phyloP scores from a whole-genome alignment of 108 stramenopile species.

The Cylindrotheca closterium region DNA sequence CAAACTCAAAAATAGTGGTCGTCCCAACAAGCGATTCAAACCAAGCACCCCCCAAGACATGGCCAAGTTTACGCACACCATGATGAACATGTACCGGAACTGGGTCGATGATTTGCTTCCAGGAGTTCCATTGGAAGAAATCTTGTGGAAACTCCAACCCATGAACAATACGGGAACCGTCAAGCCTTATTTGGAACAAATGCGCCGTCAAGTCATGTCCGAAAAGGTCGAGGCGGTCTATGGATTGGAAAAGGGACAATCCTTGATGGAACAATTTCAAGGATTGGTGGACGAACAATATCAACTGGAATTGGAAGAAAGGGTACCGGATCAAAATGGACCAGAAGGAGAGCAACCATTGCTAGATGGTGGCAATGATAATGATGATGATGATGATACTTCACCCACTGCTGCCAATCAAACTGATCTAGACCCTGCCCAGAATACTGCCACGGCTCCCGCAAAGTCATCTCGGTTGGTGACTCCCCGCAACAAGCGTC shows the following conservation, averaged over 20 bases:
- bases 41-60: conserved; percentile 36
- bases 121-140: conserved; percentile 57
- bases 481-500: neutral
- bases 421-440: neutral
- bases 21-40: conserved; percentile 23
- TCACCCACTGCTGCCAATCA: neutral
- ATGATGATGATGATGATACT: conserved; percentile 1
- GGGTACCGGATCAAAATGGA: neutral
- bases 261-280: conserved; percentile 61
- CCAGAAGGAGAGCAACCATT: neutral
- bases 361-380: neutral
- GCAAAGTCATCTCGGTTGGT: neutral
- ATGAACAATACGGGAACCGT: conserved; percentile 51
- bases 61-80: conserved; percentile 26
- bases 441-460: neutral
- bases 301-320: neutral
- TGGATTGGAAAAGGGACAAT: conserved; percentile 52
- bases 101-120: conserved; percentile 56
- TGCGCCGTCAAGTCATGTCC: conserved; percentile 62
- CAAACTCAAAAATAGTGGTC: conserved; percentile 22
- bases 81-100: conserved; percentile 50
- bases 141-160: conserved; percentile 49
- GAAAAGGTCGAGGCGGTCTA: conserved; percentile 59
- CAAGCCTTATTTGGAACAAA: conserved; percentile 49
- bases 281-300: conserved; percentile 5